phyloP scores from a whole-genome alignment of 2,329 filamentous ascomycete species.

The Penicillium sp. region DNA sequence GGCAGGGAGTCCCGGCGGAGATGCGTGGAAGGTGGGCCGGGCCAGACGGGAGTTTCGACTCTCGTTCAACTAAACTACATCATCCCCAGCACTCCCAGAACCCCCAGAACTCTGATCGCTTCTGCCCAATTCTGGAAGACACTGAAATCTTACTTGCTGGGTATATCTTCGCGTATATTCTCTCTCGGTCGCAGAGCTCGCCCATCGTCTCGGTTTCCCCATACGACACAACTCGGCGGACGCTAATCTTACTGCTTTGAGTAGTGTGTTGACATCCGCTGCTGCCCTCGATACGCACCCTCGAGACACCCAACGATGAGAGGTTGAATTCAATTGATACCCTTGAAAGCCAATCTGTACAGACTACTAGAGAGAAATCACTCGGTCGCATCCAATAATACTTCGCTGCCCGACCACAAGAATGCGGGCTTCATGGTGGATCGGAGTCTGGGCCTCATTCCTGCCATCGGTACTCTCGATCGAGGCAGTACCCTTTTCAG shows the following conservation, averaged over 20 bases:
- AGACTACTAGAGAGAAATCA: neutral
- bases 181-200: neutral
- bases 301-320: slow-evolving; percentile 14
- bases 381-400: slow-evolving; percentile 5
- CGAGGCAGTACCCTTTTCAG: slow-evolving; percentile 37
- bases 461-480: slow-evolving; percentile 37
- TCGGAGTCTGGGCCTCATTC: slow-evolving; percentile 38
- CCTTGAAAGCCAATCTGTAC: neutral
- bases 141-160: neutral
- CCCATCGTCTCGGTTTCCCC: neutral
- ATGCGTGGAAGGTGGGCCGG: slow-evolving; percentile 10
- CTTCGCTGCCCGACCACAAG: slow-evolving; percentile 20
- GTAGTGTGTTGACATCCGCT: slow-evolving; percentile 41
- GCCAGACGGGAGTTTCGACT: neutral
- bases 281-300: slow-evolving; percentile 15
- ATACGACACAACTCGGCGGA: slow-evolving; percentile 7
- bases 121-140: slow-evolving; percentile 9
- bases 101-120: slow-evolving; percentile 5
- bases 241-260: slow-evolving; percentile 33
- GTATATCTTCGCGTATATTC: slow-evolving; percentile 1
- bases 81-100: slow-evolving; percentile 21
- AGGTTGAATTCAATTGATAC: slow-evolving; percentile 9
- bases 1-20: slow-evolving; percentile 39
- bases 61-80: slow-evolving; percentile 21
- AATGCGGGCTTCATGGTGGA: slow-evolving; percentile 42